Conservation (phyloP, 352 stramenopile species). For the Phytophthora fragariae region DNA sequence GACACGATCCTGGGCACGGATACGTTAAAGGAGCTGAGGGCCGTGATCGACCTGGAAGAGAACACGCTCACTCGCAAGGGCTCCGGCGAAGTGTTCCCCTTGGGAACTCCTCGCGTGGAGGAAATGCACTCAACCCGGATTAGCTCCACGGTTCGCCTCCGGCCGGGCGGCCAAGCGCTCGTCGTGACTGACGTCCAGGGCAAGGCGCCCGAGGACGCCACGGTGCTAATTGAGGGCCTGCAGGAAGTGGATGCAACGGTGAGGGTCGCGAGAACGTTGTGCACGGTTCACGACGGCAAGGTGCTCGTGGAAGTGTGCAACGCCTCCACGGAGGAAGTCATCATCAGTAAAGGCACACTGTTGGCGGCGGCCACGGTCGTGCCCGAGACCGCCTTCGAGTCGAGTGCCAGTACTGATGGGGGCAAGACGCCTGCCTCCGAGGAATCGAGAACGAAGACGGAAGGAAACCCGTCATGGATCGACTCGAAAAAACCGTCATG, state of each 20-base stretch:
- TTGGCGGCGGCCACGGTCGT: too few relatives aligned
- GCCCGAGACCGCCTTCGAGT: too few relatives aligned
- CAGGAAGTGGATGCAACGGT: background rate
- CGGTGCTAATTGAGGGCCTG: constrained; percentile 2
- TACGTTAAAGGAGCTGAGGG: background rate
- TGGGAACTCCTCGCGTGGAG: background rate
- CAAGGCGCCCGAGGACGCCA: background rate
- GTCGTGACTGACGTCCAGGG: background rate
- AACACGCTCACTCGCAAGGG: background rate
- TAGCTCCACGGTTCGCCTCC: background rate
- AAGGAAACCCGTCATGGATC: too few relatives aligned
- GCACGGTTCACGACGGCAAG: background rate
- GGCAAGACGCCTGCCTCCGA: too few relatives aligned
- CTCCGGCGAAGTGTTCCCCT: background rate
- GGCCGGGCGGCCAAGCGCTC: background rate
- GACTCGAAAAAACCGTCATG: too few relatives aligned
- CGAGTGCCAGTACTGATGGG: too few relatives aligned
- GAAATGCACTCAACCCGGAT: too few relatives aligned
- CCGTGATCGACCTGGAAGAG: background rate
- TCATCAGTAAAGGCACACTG: background rate
- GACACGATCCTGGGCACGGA: background rate
- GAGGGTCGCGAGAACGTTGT: background rate
- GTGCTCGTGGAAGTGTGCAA: constrained; percentile 8
- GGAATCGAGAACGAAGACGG: too few relatives aligned
- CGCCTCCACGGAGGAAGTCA: background rate